Evolutionary conservation across 139 green algal species (phyloP).

Genomic region (Closterium sp.): DNA sequence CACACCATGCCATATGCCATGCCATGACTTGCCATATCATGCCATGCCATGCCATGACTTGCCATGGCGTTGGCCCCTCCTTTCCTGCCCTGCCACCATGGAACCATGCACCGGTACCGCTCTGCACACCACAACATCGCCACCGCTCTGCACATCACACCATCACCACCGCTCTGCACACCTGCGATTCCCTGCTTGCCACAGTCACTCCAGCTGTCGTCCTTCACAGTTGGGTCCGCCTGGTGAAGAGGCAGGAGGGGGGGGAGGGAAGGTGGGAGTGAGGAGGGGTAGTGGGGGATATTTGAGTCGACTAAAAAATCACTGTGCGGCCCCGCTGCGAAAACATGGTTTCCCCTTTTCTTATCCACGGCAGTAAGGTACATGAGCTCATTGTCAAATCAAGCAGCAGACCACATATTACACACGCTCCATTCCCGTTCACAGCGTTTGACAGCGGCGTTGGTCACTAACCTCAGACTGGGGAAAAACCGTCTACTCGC

Average conservation of each 20-base stretch:
- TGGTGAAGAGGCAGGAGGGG: background rate
- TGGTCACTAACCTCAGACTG: constrained; percentile 4
- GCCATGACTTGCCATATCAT: background rate
- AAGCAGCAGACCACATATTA: too few species aligned
- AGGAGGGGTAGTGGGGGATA: background rate
- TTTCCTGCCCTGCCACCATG: background rate
- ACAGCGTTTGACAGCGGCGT: background rate
- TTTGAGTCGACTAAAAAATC: too few species aligned
- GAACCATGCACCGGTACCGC: background rate
- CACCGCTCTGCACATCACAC: background rate
- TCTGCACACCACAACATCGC: background rate
- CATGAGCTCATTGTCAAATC: constrained; percentile 85
- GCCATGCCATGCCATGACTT: background rate
- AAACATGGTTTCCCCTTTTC: too few species aligned
- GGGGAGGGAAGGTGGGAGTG: background rate
- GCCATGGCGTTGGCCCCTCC: background rate
- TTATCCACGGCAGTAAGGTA: constrained; percentile 64
- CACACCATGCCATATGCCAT: too few species aligned
- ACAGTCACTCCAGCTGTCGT: constrained; percentile 44
- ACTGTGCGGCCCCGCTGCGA: too few species aligned
- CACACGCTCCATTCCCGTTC: too few species aligned
- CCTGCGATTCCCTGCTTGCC: constrained; percentile 24
- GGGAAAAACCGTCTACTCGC: constrained; percentile 57
- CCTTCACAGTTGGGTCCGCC: constrained; percentile 19
- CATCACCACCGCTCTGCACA: background rate